Conservation (phyloP, 1,284 basidiomycete genomes). For the Fomitopsis schrenkii region DNA sequence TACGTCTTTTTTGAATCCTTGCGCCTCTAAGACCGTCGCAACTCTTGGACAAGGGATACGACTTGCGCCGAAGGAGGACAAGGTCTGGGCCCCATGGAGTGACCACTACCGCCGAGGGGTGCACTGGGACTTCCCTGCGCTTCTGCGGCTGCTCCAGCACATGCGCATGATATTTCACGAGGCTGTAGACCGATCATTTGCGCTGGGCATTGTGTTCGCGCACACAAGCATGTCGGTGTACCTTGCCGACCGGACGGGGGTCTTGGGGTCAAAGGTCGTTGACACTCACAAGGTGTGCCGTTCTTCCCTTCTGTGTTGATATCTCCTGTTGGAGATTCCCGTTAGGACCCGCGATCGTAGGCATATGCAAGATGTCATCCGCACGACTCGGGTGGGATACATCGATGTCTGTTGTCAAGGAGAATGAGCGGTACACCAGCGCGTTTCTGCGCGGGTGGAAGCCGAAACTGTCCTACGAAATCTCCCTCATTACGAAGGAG, state of each 20-base stretch:
- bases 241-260: conserved; percentile 4
- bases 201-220: conserved; percentile 1
- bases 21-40: neutral
- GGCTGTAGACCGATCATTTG: neutral
- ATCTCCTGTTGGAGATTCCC: neutral
- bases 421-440: neutral
- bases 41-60: neutral
- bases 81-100: neutral
- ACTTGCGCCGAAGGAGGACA: too few relatives aligned
- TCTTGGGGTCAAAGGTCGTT: neutral
- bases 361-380: neutral
- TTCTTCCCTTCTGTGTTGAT: too few relatives aligned
- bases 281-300: neutral
- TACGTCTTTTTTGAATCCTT: neutral
- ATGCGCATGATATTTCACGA: neutral
- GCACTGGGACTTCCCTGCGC: neutral
- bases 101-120: neutral
- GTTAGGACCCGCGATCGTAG: neutral
- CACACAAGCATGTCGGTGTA: neutral
- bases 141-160: neutral
- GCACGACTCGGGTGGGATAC: conserved; percentile 3
- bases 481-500: neutral
- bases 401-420: conserved; percentile 3
- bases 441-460: neutral
- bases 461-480: neutral